A percentile compares a stretch with the other conserved stretches of the same genome.
phyloP scores from a whole-genome alignment of 352 stramenopile genomes.

The Phytophthora parvispora region DNA sequence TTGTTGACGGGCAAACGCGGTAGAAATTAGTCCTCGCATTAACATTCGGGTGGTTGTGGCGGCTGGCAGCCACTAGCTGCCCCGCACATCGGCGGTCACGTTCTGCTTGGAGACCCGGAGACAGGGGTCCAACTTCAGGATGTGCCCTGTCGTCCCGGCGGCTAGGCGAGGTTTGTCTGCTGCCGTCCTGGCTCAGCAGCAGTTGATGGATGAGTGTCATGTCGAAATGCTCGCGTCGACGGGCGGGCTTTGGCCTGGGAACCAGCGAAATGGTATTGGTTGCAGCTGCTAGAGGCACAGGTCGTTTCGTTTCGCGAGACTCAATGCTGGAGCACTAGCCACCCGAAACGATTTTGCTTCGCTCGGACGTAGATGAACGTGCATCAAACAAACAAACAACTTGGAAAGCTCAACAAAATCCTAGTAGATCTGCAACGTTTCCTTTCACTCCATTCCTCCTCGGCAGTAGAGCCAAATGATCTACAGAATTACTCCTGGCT shows the following conservation, averaged over 20 bases:
- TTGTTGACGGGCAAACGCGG: background rate
- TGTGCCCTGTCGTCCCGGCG: background rate
- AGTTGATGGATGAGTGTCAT: constrained; percentile 27
- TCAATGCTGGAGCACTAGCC: too few species aligned
- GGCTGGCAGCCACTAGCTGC: background rate
- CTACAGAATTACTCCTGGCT: background rate
- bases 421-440: too few species aligned
- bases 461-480: background rate
- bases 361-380: too few species aligned
- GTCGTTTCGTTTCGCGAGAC: too few species aligned
- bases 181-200: constrained; percentile 20
- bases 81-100: background rate
- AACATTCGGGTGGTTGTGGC: background rate
- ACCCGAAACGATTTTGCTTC: too few species aligned
- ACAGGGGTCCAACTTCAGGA: background rate
- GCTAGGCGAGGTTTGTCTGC: background rate
- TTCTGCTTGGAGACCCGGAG: background rate
- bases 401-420: too few species aligned
- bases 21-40: background rate
- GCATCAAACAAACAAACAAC: too few species aligned
- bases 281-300: background rate
- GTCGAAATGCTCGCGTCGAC: constrained; percentile 5
- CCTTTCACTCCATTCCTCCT: background rate
- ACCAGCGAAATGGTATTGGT: background rate
- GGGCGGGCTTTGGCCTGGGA: too few species aligned